Evolutionary conservation across 768 basidiomycete species (phyloP), one percentile per base, ranked within the genome.

Genomic region (Sarcodon aspratus): DNA sequence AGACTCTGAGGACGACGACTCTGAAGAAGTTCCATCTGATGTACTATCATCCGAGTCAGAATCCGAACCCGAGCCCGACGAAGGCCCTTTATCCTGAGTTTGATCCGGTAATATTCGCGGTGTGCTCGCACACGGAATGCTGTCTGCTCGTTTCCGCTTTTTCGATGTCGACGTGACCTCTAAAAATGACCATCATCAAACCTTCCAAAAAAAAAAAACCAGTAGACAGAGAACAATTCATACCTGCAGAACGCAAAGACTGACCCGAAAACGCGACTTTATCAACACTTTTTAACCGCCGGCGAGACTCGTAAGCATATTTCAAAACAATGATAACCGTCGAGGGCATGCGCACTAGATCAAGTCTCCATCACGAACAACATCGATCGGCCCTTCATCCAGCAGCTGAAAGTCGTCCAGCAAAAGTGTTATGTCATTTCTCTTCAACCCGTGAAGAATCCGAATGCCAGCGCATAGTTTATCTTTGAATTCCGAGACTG

Each of bases 351-450:
- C 52, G 6, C 43, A 65, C 63, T 54, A 45, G 43, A 65, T 50
- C 3, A 65, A 51, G 42, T 65, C 63, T 12, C 59, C 58, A 31
- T 64, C 63, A 31, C 58, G 55, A 0, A 64, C 43, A 3, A 64
- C 59, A 33, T 63, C 62, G 15, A 61, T 49, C 1, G 52, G 48
- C 36, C 57, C 59, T 12, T 52, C 33, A 48, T 65, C 62, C 6
- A 62, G 53, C 6, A 65, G 52, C 48, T 60, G 59, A 44, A 63
- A 65, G 13, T 58, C 61, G 36, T 65, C 62, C 31, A 65, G 50
- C n/a, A 53, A 50, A 9, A 63, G 56, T n/a, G 44, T 11, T 27
- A 64, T 44, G 40, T 58, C 49, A 10, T 44, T 21, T 21, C 54
- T 13, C 15, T 47, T 45, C 13, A 36, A 48, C 35, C 55, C 44